Evolutionary conservation across 768 basidiomycete genomes (phyloP), one percentile per base, ranked within the genome.

Genomic region (Boletus rufocinnamomeus): DNA sequence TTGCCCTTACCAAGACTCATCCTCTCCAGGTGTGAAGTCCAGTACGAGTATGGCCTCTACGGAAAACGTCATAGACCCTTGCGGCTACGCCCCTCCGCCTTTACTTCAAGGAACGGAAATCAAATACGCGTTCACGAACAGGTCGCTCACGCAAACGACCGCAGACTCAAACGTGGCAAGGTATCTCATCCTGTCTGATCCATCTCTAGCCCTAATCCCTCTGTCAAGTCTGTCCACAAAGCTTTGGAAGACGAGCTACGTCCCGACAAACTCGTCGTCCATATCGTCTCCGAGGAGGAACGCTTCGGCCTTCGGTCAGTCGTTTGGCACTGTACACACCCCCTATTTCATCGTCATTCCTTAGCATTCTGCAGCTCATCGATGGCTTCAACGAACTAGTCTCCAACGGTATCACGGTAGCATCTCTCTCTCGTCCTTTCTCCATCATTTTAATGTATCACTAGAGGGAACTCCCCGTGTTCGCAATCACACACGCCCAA

Each of bases 381-480:
- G 76, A 80, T 4, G 84, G 83, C 50, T 65, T 95, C n/a, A 75
- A 79, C 50, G 79, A 80, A 11, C 74, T 95, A 4, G 41, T 74
- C 34, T 53, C 67, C 3, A 60, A 76, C 23, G 84, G 84, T 1
- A 74, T 77, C 56, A 84, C 82, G 56, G 89, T 89, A 67, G 66
- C 71, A 27, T 21, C n/a, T 28, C 4, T n/a, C 8, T 27, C 54
- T 21, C 19, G 3, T 28, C 9, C n/a, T 16, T 32, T 47, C 16
- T 19, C 19, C 52, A 10, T 53, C 40, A 6, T 41, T 38, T 40
- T 38, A 43, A 40, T 34, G 3, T 27, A 14, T 35, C 21, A 16
- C 10, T 56, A 93, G 88, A 84, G 93, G 9, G 94, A 96, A 73
- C 79, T 95, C 52, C 91, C 91, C 4, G 87, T 95, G 2, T 91